phyloP scores from a whole-genome alignment of 2,329 filamentous ascomycete species.

The Aspergillus piperis region DNA sequence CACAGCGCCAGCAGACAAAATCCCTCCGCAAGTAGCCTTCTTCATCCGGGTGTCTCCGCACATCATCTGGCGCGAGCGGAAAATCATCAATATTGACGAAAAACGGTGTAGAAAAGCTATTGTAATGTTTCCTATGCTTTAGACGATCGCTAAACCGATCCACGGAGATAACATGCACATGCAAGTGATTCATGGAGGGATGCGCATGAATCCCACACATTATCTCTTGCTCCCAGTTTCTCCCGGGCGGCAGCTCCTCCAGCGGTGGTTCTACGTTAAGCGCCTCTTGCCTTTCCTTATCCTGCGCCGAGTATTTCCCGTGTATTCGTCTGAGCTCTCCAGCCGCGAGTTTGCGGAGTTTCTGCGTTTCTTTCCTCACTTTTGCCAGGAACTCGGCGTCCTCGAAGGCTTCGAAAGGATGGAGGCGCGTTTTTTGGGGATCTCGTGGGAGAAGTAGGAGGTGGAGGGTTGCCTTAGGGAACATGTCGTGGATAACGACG shows the following conservation, averaged over 20 bases:
- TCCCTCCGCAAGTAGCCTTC: slow-evolving; percentile 64
- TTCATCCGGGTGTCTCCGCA: slow-evolving; percentile 58
- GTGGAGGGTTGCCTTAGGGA: slow-evolving; percentile 83
- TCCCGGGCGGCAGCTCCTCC: slow-evolving; percentile 65
- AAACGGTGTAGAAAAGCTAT: slow-evolving; percentile 85
- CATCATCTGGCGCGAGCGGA: slow-evolving; percentile 68
- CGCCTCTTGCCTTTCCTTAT: slow-evolving; percentile 64
- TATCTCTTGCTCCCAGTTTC: slow-evolving; percentile 77
- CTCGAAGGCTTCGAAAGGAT: slow-evolving; percentile 77
- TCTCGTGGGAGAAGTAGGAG: slow-evolving; percentile 83
- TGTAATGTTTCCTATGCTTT: slow-evolving; percentile 85
- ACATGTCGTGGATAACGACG: slow-evolving; percentile 79
- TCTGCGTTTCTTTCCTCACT: slow-evolving; percentile 62
- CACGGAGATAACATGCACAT: slow-evolving; percentile 81
- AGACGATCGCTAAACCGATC: slow-evolving; percentile 74
- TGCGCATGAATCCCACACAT: slow-evolving; percentile 79
- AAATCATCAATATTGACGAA: slow-evolving; percentile 78
- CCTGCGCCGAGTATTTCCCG: slow-evolving; percentile 63
- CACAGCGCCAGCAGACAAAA: slow-evolving; percentile 84
- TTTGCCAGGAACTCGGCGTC: slow-evolving; percentile 67
- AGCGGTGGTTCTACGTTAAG: slow-evolving; percentile 57
- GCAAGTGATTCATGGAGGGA: slow-evolving; percentile 89
- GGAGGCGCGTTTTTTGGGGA: slow-evolving; percentile 57
- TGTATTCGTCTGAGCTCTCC: slow-evolving; percentile 72
- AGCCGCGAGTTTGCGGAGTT: slow-evolving; percentile 67